These are phyloP conservation scores for Penicillium ochrochloron DNA, from an alignment of 495 filamentous ascomycete genomes.

Conservation along the genomic window DNA sequence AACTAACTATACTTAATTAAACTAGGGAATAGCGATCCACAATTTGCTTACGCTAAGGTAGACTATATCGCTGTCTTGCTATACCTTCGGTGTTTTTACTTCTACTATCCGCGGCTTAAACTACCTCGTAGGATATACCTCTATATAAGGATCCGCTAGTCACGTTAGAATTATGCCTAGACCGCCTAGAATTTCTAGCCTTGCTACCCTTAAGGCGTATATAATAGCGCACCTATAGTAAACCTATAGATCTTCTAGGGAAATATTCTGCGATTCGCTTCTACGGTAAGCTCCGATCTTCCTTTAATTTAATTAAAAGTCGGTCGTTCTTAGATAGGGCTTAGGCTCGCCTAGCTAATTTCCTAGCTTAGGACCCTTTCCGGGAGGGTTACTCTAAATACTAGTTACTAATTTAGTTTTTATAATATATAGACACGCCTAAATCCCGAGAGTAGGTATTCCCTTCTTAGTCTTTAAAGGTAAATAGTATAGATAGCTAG, in stretches of 20 bases:
- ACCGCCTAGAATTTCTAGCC: not conserved
- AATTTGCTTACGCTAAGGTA: conserved; percentile 19
- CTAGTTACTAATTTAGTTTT: too few species aligned
- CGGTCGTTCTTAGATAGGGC: conserved; percentile 20
- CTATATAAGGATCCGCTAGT: too few species aligned
- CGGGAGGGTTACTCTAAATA: not conserved
- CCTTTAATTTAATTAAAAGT: conserved; percentile 22
- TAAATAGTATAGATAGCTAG: too few species aligned
- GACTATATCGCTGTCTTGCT: conserved; percentile 21
- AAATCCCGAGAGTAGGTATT: too few species aligned
- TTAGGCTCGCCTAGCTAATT: conserved; percentile 10
- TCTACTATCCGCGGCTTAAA: conserved; percentile 12
- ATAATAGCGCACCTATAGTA: conserved; percentile 21
- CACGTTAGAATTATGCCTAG: too few species aligned
- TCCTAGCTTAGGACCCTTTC: conserved; percentile 12
- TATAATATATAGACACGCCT: too few species aligned
- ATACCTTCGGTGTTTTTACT: conserved; percentile 13
- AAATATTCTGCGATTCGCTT: conserved; percentile 22
- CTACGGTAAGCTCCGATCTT: conserved; percentile 12
- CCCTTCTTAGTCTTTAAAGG: too few species aligned
- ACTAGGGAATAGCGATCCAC: conserved; percentile 23
- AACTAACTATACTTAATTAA: not conserved
- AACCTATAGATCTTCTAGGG: conserved; percentile 19
- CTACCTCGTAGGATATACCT: conserved; percentile 3
- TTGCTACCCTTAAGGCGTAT: conserved; percentile 19